A percentile compares a stretch with the other conserved stretches of the same genome.
phyloP scores from a whole-genome alignment of 169 alveolate species.

The Theileria equi region DNA sequence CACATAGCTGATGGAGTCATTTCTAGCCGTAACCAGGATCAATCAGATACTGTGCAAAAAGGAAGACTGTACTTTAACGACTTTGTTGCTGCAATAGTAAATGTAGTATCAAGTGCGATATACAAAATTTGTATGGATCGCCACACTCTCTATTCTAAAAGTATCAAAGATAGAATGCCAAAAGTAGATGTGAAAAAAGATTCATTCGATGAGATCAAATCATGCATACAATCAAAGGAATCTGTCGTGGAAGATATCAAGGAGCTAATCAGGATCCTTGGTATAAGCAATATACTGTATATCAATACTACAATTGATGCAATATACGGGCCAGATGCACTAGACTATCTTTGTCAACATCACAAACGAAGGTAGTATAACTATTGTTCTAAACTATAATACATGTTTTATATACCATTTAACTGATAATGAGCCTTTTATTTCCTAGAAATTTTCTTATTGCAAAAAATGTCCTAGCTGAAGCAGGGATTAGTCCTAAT shows the following conservation, averaged over 20 bases:
- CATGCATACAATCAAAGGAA: constrained; percentile 47
- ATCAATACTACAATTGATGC: constrained; percentile 48
- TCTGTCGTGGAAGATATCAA: constrained; percentile 42
- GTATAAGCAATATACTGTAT: constrained; percentile 27
- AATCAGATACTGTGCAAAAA: background rate
- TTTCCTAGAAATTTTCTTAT: no score
- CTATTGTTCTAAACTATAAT: no score
- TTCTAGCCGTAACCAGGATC: background rate
- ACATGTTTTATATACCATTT: no score
- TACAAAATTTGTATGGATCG: constrained; percentile 24
- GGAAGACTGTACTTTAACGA: constrained; percentile 39
- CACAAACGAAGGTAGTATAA: no score
- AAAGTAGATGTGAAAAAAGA: background rate
- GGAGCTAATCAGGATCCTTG: constrained; percentile 38
- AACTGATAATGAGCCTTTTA: no score
- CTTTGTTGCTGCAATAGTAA: constrained; percentile 53
- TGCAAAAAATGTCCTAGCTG: no score
- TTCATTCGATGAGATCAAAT: constrained; percentile 8
- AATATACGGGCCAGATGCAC: constrained; percentile 55
- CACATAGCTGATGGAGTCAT: constrained; percentile 29
- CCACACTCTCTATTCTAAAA: constrained; percentile 30
- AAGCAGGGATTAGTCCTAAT: no score
- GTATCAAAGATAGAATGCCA: constrained; percentile 3
- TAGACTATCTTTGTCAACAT: constrained; percentile 16
- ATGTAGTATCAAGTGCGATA: constrained; percentile 33